Conservation (phyloP, 1,284 basidiomycete genomes). For the Cryptococcus deneoformans region DNA sequence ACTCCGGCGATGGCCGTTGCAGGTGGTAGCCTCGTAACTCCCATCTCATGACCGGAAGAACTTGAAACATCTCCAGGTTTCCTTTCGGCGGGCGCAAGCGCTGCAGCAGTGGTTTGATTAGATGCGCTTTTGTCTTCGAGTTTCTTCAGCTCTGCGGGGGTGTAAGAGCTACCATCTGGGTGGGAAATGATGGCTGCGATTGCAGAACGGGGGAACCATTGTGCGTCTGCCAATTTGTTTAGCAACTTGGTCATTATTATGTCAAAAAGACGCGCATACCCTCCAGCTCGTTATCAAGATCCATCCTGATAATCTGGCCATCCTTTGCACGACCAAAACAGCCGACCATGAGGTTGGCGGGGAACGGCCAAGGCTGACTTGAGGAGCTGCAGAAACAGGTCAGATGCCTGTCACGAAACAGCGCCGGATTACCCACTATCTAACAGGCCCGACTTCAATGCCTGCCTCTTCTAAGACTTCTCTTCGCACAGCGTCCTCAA, state of each 20-base stretch:
- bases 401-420: neutral
- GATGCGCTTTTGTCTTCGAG: conserved; percentile 43
- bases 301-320: conserved; percentile 70
- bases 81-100: conserved; percentile 42
- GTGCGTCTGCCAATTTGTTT: conserved; percentile 61
- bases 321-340: conserved; percentile 70
- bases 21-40: conserved; percentile 65
- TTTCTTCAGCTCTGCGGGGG: conserved; percentile 60
- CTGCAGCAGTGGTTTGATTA: conserved; percentile 28
- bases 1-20: conserved; percentile 67
- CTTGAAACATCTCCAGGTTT: conserved; percentile 23
- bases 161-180: conserved; percentile 58
- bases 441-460: conserved; percentile 74
- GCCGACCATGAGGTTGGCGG: conserved; percentile 87
- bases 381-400: conserved; percentile 31
- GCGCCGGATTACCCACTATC: conserved; percentile 61
- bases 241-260: neutral
- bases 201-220: conserved; percentile 78
- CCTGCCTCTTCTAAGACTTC: conserved; percentile 97
- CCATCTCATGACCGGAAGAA: conserved; percentile 24
- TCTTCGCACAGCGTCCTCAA: conserved; percentile 89
- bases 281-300: conserved; percentile 95
- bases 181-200: conserved; percentile 56
- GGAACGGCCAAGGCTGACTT: conserved; percentile 64
- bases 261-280: conserved; percentile 53